Conservation (phyloP, 179 eudicot species). For the Spinacia oleracea region DNA sequence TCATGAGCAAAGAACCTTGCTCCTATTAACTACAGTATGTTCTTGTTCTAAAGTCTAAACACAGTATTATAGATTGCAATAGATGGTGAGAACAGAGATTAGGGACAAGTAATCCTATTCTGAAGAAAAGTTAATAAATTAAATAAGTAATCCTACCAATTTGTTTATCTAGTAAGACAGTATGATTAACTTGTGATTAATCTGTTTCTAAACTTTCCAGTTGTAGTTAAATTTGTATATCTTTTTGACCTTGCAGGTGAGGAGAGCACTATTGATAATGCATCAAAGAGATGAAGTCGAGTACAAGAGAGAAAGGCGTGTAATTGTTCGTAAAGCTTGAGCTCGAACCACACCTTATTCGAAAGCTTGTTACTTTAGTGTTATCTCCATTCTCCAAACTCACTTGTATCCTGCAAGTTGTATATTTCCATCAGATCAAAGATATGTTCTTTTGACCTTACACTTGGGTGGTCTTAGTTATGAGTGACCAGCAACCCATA, state of each 20-base stretch:
- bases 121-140: neutral
- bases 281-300: constrained; percentile 96
- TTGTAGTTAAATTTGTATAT: neutral
- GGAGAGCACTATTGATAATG: constrained; percentile 92
- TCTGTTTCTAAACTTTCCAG: too few relatives aligned
- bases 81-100: neutral
- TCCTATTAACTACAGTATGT: too few relatives aligned
- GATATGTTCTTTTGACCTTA: neutral
- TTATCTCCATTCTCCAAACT: neutral
- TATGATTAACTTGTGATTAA: neutral
- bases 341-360: neutral
- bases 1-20: too few relatives aligned
- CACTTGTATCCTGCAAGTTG: constrained; percentile 1
- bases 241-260: constrained; percentile 54
- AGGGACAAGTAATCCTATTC: neutral
- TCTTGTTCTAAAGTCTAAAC: too few relatives aligned
- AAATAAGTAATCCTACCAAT: too few relatives aligned
- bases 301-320: constrained; percentile 91
- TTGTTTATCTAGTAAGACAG: too few relatives aligned
- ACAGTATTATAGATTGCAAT: too few relatives aligned
- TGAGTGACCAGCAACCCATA: neutral
- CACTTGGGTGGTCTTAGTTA: neutral
- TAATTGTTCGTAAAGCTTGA: constrained; percentile 75
- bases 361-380: neutral
- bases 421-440: constrained; percentile 9